phyloP scores from a whole-genome alignment of 345 rosid species.

The Eutrema japonicum region DNA sequence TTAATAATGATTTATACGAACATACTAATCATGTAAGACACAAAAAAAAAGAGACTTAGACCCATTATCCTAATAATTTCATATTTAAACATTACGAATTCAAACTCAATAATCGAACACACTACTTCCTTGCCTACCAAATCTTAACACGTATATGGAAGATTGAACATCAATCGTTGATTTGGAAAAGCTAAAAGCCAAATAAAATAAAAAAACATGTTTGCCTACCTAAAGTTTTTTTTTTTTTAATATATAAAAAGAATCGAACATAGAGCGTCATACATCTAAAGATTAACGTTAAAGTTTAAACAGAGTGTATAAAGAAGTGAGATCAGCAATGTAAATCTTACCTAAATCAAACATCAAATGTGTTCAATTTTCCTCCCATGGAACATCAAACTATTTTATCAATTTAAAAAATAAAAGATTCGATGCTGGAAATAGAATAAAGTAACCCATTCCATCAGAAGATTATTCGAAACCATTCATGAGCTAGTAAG shows the following conservation, averaged over 20 bases:
- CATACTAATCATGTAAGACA: not conserved
- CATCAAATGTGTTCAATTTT: conserved; percentile 34
- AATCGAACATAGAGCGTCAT: conserved; percentile 4
- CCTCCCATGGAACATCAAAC: conserved; percentile 27
- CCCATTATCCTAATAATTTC: conserved; percentile 19
- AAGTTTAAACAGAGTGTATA: conserved; percentile 21
- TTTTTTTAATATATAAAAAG: not conserved
- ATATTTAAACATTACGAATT: conserved; percentile 34
- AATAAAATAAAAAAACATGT: not conserved
- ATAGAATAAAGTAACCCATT: conserved; percentile 5
- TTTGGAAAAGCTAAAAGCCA: not conserved
- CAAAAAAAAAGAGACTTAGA: not conserved
- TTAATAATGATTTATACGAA: not conserved
- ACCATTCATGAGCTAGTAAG: conserved; percentile 36
- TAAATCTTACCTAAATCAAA: conserved; percentile 26
- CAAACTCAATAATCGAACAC: conserved; percentile 24
- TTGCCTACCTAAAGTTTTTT: conserved; percentile 28
- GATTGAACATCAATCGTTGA: conserved; percentile 29
- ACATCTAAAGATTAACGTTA: conserved; percentile 30
- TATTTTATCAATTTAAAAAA: conserved; percentile 1
- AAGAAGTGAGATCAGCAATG: conserved; percentile 34
- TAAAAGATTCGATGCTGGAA: conserved; percentile 19
- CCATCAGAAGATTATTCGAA: conserved; percentile 31
- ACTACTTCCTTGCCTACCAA: conserved; percentile 24
- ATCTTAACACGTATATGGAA: conserved; percentile 28